These are phyloP conservation scores for Fraxinus xanthoxyloides DNA, from an alignment of 305 asterid species.

Conservation along the genomic window DNA sequence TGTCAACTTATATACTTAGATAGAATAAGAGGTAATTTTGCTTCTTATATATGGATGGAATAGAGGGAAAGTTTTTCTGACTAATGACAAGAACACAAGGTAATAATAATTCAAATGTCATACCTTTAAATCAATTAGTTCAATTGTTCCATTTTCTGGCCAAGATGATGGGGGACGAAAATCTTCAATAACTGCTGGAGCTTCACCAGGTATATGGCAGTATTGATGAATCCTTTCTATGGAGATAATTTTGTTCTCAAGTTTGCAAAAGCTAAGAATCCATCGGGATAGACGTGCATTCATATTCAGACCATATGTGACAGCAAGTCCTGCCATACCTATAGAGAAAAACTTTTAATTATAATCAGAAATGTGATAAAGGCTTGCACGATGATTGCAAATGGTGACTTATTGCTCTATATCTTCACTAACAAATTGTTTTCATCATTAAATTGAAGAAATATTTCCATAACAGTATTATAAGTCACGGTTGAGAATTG, in stretches of 20 bases:
- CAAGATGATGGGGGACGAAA: constrained; percentile 71
- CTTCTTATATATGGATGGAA: not conserved
- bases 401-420: not conserved
- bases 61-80: not conserved
- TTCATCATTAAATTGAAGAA: constrained; percentile 11
- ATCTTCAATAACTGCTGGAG: constrained; percentile 68
- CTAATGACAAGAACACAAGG: not conserved
- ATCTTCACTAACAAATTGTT: not conserved
- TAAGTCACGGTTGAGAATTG: not conserved
- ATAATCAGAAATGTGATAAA: not conserved
- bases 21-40: not conserved
- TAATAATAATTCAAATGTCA: constrained; percentile 11
- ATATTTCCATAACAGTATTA: not conserved
- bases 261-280: constrained; percentile 99
- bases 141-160: constrained; percentile 86
- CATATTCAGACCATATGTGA: constrained; percentile 91
- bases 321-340: constrained; percentile 99
- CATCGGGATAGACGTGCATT: constrained; percentile 95
- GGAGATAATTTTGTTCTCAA: constrained; percentile 94
- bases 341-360: not conserved
- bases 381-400: constrained; percentile 7
- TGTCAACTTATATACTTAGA: not conserved
- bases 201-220: constrained; percentile 93
- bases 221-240: constrained; percentile 95
- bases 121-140: constrained; percentile 83